Percentiles rank a stretch among this genome's conserved stretches.
Evolutionary conservation across 805 yeast species (phyloP).

Genomic region (Saturnispora bothae): DNA sequence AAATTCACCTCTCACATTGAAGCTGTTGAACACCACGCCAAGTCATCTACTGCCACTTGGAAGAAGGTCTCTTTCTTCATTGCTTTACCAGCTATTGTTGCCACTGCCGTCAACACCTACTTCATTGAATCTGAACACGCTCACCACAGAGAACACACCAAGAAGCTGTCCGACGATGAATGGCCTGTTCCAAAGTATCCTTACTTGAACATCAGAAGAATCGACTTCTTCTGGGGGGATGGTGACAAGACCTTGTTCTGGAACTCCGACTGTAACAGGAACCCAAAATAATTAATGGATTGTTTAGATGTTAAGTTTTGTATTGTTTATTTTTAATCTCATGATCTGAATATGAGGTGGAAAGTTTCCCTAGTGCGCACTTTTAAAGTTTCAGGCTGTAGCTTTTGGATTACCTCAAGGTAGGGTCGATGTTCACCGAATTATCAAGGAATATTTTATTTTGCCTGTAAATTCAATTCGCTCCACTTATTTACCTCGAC

Average conservation of each 20-base stretch:
- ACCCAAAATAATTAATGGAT: slow-evolving; percentile 42
- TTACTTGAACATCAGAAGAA: slow-evolving; percentile 81
- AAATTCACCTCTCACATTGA: slow-evolving; percentile 52
- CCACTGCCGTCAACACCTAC: slow-evolving; percentile 72
- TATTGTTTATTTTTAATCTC: too few relatives aligned
- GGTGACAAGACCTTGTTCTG: slow-evolving; percentile 97
- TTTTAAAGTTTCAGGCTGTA: too few relatives aligned
- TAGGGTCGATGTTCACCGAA: too few relatives aligned
- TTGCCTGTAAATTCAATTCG: too few relatives aligned
- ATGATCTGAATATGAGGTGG: too few relatives aligned
- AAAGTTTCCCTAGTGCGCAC: too few relatives aligned
- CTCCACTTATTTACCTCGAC: too few relatives aligned
- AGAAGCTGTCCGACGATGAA: slow-evolving; percentile 72
- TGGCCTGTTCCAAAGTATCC: slow-evolving; percentile 80
- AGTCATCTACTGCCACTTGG: slow-evolving; percentile 70
- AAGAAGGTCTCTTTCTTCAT: slow-evolving; percentile 69
- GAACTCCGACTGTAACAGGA: slow-evolving; percentile 89
- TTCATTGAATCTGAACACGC: slow-evolving; percentile 82
- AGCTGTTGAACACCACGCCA: slow-evolving; percentile 73
- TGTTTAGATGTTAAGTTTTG: too few relatives aligned
- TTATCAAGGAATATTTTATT: too few relatives aligned
- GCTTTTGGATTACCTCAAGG: too few relatives aligned
- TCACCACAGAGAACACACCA: slow-evolving; percentile 72
- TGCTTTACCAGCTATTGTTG: slow-evolving; percentile 72
- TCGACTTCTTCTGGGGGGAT: slow-evolving; percentile 96